Evolutionary conservation across 805 yeast species (phyloP).

Genomic region (Saccharomycopsis olivae): DNA sequence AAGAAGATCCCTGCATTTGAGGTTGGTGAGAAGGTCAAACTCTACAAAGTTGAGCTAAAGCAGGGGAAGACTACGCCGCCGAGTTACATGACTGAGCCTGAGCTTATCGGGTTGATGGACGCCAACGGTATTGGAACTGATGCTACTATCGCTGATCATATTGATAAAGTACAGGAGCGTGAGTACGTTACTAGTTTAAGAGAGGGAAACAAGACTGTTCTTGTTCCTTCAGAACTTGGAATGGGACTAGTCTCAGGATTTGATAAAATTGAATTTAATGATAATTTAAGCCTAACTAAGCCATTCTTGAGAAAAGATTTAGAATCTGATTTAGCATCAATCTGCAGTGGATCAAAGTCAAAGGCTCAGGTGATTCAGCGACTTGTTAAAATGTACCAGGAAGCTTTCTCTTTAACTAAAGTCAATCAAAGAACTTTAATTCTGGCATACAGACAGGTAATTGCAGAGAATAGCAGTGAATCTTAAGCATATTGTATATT

Average conservation of each 20-base stretch:
- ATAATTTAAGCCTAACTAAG: conserved; percentile 64
- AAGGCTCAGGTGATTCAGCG: conserved; percentile 45
- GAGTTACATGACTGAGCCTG: conserved; percentile 77
- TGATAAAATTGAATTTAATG: conserved; percentile 60
- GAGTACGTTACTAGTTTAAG: conserved; percentile 49
- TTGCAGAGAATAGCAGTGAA: too few species aligned
- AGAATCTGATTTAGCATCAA: conserved; percentile 54
- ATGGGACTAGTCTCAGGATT: conserved; percentile 84
- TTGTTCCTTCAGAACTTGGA: conserved; percentile 78
- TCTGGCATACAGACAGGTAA: too few species aligned
- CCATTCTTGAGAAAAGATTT: conserved; percentile 76
- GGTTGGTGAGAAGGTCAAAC: conserved; percentile 44
- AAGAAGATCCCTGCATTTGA: conserved; percentile 54
- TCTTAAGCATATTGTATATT: too few species aligned
- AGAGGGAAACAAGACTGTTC: conserved; percentile 28
- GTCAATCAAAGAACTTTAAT: too few species aligned
- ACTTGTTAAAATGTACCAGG: conserved; percentile 46
- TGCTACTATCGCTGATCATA: conserved; percentile 98
- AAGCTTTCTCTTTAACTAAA: too few species aligned
- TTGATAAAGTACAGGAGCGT: conserved; percentile 62
- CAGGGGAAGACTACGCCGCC: conserved; percentile 82
- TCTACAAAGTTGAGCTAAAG: conserved; percentile 47
- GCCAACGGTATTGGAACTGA: conserved; percentile 97
- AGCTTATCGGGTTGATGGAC: conserved; percentile 88
- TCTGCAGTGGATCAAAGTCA: conserved; percentile 53